Percentiles rank a stretch among this genome's conserved stretches.
phyloP scores from a whole-genome alignment of 805 yeast genomes.

The Torulaspora franciscae region DNA sequence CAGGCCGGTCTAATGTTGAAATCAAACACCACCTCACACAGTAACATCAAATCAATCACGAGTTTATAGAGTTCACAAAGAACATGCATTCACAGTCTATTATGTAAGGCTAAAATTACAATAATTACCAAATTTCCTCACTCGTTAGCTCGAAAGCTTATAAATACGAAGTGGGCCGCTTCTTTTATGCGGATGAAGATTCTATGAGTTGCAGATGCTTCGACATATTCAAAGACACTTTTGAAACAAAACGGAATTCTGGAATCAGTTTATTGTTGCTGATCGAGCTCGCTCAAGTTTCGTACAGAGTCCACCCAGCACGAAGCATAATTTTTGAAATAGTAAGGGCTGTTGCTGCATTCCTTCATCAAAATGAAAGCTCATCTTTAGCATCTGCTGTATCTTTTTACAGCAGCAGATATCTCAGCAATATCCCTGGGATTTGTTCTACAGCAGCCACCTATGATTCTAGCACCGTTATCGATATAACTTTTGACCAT shows the following conservation, averaged over 20 bases:
- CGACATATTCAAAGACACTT: too few relatives aligned
- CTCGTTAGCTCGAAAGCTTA: neutral
- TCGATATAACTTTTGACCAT: slow-evolving; percentile 40
- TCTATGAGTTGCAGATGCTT: too few relatives aligned
- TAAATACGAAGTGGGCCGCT: too few relatives aligned
- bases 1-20: neutral
- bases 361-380: neutral
- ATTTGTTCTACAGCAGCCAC: slow-evolving; percentile 74
- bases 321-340: neutral
- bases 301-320: too few relatives aligned
- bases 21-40: neutral
- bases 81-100: too few relatives aligned
- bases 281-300: too few relatives aligned
- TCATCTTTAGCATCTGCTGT: neutral
- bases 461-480: slow-evolving; percentile 48
- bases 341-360: neutral
- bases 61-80: neutral
- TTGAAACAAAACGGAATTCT: too few relatives aligned
- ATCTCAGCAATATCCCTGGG: slow-evolving; percentile 41
- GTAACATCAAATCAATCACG: neutral
- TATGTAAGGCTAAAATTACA: too few relatives aligned
- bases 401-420: slow-evolving; percentile 13
- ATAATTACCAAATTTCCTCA: neutral
- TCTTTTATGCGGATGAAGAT: too few relatives aligned
- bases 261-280: too few relatives aligned